Percentiles rank a stretch among this genome's conserved stretches.
Evolutionary conservation across 805 yeast species (phyloP).

Genomic region (Candida ficus): DNA sequence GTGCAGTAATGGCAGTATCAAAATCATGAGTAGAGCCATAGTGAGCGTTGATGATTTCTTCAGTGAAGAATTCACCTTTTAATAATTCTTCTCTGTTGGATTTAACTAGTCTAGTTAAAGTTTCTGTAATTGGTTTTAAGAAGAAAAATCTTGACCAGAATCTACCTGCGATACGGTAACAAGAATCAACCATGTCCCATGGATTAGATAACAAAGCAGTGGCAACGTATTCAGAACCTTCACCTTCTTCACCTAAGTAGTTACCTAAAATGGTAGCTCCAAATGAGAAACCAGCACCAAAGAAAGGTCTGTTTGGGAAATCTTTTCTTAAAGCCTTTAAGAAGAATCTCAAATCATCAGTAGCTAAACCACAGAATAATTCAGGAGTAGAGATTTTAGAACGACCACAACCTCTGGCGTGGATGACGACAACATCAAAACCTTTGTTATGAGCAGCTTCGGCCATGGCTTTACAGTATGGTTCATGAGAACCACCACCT

Average conservation of each 20-base stretch:
- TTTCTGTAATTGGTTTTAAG: constrained; percentile 36
- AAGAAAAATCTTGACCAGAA: constrained; percentile 37
- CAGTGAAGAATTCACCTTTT: constrained; percentile 29
- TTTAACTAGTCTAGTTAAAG: constrained; percentile 38
- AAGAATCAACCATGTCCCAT: constrained; percentile 63
- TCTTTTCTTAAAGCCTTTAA: constrained; percentile 42
- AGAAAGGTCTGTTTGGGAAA: constrained; percentile 62
- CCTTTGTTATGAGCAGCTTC: constrained; percentile 36
- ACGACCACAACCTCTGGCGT: constrained; percentile 74
- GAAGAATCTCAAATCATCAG: constrained; percentile 61
- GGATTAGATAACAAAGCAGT: constrained; percentile 62
- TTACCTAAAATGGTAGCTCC: constrained; percentile 67
- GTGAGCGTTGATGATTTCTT: constrained; percentile 32
- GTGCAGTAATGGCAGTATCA: constrained; percentile 58
- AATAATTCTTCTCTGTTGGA: constrained; percentile 35
- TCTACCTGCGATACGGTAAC: constrained; percentile 35
- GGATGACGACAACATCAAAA: constrained; percentile 58
- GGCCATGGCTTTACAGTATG: constrained; percentile 56
- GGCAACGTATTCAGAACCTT: constrained; percentile 46
- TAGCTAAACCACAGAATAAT: constrained; percentile 62
- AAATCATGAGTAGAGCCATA: constrained; percentile 44
- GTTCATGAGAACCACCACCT: constrained; percentile 78
- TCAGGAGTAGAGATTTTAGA: constrained; percentile 67
- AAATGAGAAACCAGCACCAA: constrained; percentile 63
- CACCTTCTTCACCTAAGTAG: constrained; percentile 64